Evolutionary conservation across 1,284 basidiomycete genomes (phyloP), one percentile per base, ranked within the genome.

Genomic region (Cutaneotrichosporon daszewskae): DNA sequence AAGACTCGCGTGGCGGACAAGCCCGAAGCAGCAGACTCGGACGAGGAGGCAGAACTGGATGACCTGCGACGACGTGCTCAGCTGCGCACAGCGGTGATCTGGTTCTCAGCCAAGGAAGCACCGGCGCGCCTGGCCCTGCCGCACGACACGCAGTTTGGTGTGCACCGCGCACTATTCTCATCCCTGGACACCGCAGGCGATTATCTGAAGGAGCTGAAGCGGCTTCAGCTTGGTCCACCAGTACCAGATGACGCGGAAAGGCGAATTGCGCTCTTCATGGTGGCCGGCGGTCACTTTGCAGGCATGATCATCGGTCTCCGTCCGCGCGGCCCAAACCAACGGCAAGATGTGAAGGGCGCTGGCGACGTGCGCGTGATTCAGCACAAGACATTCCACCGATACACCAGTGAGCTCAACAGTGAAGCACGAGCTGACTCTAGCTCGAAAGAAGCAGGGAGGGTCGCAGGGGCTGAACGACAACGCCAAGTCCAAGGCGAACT

Each of bases 351-450:
- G 4, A 71, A 72, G 54, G 69, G 69, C 23, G 51, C 80, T 71
- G 67, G 82, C 69, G 75, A 76, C 35, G 80, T 83, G 3, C 83
- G 92, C 59, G 79, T 98, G 3, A 60, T 98, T 32, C 77, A 78
- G 49, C 89, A 95, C 66, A 98, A 98, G 72, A 97, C 95, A 0
- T 98, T 97, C 70, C 95, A 98, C 69, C 83, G 95, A 7, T 99
- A 99, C 69, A 99, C 95, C 0, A 98, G 90, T 94, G 47, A 55
- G 75, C 26, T 27, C 26, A 9, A 32, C 31, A 32, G 10, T 18
- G 12, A 17, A 10, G 14, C 35, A 24, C 12, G 3, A 6, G 32
- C 32, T 45, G 29, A 39, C 43, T 3, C 23, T 22, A 23, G 90
- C 95, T 29, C 86, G 95, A 56, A 78, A 87, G 54, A 98, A 98